Conservation (phyloP, 345 rosid genomes). For the Eutrema japonicum region DNA sequence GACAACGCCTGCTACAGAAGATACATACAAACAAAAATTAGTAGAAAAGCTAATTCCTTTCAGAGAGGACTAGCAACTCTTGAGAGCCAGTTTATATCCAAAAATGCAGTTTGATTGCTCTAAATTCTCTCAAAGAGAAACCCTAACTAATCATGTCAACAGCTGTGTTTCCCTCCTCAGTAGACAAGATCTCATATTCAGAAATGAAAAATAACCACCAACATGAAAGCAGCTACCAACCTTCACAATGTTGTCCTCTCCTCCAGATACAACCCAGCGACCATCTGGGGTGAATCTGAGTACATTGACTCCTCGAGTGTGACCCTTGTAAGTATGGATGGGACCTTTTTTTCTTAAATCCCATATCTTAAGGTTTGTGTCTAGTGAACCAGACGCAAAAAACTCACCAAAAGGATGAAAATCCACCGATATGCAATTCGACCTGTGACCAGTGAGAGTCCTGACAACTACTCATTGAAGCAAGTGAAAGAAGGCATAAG, state of each 20-base stretch:
- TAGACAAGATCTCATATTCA: constrained; percentile 12
- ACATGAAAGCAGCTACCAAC: constrained; percentile 46
- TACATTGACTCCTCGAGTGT: constrained; percentile 94
- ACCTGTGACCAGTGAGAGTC: constrained; percentile 93
- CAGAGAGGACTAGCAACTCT: not conserved
- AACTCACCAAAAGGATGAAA: constrained; percentile 99
- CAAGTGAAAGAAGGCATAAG: constrained; percentile 27
- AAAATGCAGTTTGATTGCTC: not conserved
- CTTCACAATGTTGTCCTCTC: constrained; percentile 95
- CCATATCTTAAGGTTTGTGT: constrained; percentile 99
- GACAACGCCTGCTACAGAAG: constrained; percentile 8
- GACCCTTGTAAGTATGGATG: constrained; percentile 99
- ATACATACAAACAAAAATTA: not conserved
- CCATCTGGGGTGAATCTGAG: constrained; percentile 99
- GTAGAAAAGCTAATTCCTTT: constrained; percentile 6
- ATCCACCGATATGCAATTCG: constrained; percentile 94
- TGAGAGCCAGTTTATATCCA: not conserved
- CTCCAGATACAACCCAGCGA: constrained; percentile 99
- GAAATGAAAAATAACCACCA: constrained; percentile 14
- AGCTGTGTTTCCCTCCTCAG: constrained; percentile 8
- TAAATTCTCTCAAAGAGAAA: not conserved
- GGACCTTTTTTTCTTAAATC: constrained; percentile 96
- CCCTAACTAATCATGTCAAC: not conserved
- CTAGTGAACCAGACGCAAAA: constrained; percentile 97
- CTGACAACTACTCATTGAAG: constrained; percentile 71